A percentile compares a stretch with the other conserved stretches of the same genome.
These are phyloP conservation scores for Blastocystis sp. DNA, from an alignment of 352 stramenopile species.

Conservation along the genomic window DNA sequence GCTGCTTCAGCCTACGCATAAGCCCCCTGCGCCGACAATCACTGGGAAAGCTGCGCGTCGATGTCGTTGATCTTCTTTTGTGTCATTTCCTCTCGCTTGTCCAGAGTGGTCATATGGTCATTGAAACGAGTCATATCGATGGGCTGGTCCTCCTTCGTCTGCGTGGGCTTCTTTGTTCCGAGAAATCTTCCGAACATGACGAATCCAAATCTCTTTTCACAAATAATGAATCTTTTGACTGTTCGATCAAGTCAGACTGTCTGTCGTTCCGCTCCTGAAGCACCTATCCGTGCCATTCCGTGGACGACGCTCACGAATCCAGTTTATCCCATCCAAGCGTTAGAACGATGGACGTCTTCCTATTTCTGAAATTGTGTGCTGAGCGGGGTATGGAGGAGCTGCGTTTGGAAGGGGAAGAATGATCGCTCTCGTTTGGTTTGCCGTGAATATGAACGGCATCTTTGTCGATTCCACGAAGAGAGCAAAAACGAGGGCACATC, in stretches of 20 bases:
- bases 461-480: no score
- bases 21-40: background rate
- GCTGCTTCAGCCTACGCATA: conserved; percentile 47
- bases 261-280: conserved; percentile 2
- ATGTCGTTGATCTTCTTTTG: conserved; percentile 53
- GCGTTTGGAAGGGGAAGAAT: no score
- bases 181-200: conserved; percentile 57
- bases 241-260: background rate
- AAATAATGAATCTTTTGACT: conserved; percentile 15
- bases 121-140: conserved; percentile 51
- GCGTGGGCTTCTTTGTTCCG: conserved; percentile 32
- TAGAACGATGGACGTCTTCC: background rate
- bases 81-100: conserved; percentile 40
- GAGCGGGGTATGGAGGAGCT: no score
- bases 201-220: background rate
- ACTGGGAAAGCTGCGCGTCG: conserved; percentile 22
- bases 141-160: conserved; percentile 56
- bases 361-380: background rate
- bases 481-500: no score
- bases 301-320: background rate
- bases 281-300: background rate
- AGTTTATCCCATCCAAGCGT: background rate
- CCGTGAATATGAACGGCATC: no score
- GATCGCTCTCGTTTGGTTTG: no score
- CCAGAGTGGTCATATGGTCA: conserved; percentile 35